A percentile compares a stretch with the other conserved stretches of the same genome.
Evolutionary conservation across 768 basidiomycete genomes (phyloP).

Genomic region (Paxillus ammoniavirescens): DNA sequence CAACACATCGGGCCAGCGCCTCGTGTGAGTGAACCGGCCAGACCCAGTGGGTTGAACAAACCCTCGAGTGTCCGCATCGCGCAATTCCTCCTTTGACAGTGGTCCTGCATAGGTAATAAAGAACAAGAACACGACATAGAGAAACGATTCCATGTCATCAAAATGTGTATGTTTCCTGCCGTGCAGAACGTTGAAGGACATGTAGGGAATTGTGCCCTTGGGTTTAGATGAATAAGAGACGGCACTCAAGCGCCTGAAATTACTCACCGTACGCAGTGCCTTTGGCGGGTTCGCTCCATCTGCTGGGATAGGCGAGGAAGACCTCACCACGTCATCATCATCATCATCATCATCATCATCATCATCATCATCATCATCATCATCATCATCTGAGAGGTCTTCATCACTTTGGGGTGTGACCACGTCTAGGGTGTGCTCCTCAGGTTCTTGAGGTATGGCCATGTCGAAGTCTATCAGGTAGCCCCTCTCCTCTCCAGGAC

Average conservation of each 20-base stretch:
- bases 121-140: slow-evolving; percentile 5
- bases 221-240: background rate
- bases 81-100: background rate
- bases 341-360: too few species aligned
- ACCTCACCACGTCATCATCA: background rate
- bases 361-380: too few species aligned
- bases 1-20: background rate
- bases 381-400: too few species aligned
- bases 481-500: slow-evolving; percentile 13
- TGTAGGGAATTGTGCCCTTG: slow-evolving; percentile 8
- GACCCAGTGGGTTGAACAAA: background rate
- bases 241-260: background rate
- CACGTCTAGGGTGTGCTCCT: background rate
- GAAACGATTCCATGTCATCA: slow-evolving; percentile 5
- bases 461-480: slow-evolving; percentile 34
- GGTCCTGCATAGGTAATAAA: slow-evolving; percentile 3
- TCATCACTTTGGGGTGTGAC: background rate
- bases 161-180: background rate
- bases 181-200: slow-evolving; percentile 1
- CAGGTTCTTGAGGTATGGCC: slow-evolving; percentile 2
- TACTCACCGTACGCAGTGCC: slow-evolving; percentile 1
- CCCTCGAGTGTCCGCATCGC: background rate
- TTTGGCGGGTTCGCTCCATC: background rate
- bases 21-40: background rate
- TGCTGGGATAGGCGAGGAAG: too few species aligned